Evolutionary conservation across 2,329 filamentous ascomycete genomes (phyloP).

Genomic region (Stromatinia cepivora): DNA sequence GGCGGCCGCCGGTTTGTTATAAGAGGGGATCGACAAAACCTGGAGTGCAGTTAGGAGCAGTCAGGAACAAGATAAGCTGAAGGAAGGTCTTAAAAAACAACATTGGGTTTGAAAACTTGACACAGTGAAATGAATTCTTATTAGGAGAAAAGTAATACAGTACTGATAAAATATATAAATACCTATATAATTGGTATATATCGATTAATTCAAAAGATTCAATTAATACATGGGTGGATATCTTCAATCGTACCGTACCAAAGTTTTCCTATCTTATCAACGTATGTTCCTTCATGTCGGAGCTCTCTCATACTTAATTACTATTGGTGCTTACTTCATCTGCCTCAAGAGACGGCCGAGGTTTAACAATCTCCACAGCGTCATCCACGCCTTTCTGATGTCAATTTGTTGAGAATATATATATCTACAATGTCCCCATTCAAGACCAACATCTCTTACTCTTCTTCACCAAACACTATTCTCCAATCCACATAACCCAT

Average conservation of each 20-base stretch:
- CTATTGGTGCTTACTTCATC: not conserved
- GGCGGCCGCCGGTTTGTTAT: not conserved
- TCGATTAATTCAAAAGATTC: not conserved
- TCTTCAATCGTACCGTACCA: not conserved
- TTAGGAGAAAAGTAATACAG: not conserved
- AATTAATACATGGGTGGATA: not conserved
- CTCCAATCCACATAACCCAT: too few species aligned
- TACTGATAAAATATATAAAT: not conserved
- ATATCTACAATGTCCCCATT: constrained; percentile 20
- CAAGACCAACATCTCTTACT: constrained; percentile 24
- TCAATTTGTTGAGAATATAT: constrained; percentile 21
- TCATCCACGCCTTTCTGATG: constrained; percentile 2
- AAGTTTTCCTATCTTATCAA: not conserved
- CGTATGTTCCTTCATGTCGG: not conserved
- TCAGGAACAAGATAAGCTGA: not conserved
- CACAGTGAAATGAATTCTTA: not conserved
- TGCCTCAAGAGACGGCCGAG: not conserved
- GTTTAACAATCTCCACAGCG: not conserved
- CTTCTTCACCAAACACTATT: constrained; percentile 10
- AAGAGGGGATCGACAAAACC: constrained; percentile 13
- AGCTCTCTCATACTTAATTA: not conserved
- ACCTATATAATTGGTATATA: too few species aligned
- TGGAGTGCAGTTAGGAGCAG: not conserved
- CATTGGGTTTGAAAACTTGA: not conserved
- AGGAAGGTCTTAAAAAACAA: not conserved